Evolutionary conservation across 2,329 filamentous ascomycete species (phyloP), one percentile per base, ranked within the genome.

Genomic region (Hirsutella thompsonii): DNA sequence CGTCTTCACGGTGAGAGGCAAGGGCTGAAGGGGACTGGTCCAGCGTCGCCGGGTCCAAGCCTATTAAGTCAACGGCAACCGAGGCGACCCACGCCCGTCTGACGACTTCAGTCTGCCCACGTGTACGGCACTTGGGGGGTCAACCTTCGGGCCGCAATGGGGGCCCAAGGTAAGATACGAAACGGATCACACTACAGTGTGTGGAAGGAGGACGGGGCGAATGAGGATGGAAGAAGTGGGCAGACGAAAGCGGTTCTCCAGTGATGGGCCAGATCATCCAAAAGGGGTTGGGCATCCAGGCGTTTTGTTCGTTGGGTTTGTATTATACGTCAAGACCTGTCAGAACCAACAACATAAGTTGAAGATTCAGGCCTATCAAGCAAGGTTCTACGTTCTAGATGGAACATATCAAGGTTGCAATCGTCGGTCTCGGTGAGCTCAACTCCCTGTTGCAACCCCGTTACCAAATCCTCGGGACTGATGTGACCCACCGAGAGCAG

Each of bases 401-500:
- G 38, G 32, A 42, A 3, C 28, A 36, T 3, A 34, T 41, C 14
- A 38, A 14, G 18, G 40, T 58, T 21, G 54, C 53, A 3, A 46
- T 58, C 20, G 45, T 58, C 41, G 54, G 55, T 3, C 41, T 57
- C 16, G 55, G 55, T 58, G 47, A 20, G 41, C 36, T 30, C n/a
- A n/a, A n/a, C n/a, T n/a, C n/a, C 4, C 19, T 5, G 11, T 40
- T 23, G n/a, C 10, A 2, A n/a, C n/a, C n/a, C 18, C 8, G 20
- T 10, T 20, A 5, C 33, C 20, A 14, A 34, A 20, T 30, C 8
- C 23, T 19, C n/a, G 9, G 21, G 20, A 23, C 23, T 36, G 4
- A 32, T 6, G 20, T 13, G 5, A 14, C 18, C 2, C 26, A 20
- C 14, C 11, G 10, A 3, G 11, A 1, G 6, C 13, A 44, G 42